Base-by-base conservation (phyloP, 1,284 basidiomycete species). In the Trametes polyzona region DNA sequence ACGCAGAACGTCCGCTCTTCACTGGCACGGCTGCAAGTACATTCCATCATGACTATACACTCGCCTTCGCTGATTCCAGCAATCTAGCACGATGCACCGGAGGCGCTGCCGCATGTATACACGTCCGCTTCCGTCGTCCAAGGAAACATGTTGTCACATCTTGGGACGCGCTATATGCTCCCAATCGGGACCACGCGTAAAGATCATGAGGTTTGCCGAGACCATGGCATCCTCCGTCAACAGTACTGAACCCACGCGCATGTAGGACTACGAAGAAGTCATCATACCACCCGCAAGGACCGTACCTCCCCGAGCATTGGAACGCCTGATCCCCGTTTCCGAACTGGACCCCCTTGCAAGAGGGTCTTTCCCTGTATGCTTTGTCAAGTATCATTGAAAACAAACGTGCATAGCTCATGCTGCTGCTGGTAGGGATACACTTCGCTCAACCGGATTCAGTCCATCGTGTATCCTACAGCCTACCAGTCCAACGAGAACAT, bases 401-500 rank as follows among this genome's bases (percentile, higher is more conserved):
- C 17, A 1, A n/a, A 10, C 23, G 27, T 19, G 10, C 52, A 33
- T n/a, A 7, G 2, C 0, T 6, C 7, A 19, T 19, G 55, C 43
- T 21, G n/a, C n/a, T n/a, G n/a, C n/a, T 32, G 7, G 11, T 3
- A 95, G 87, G 93, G 93, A 24, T 99, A 99, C 70, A 78, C 82
- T 43, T 82, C 87, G 17, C 80, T 99, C 61, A 99, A 99, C 70
- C 84, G 97, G 61, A 91, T 99, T 60, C 97, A 99, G 71, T 96
- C 93, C 7, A 94, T 97, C 54, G 90, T 99, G 12, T 98, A 92
- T 73, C 91, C 93, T 0, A 93, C 93, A 2, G 97, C 96, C 1
- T 98, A 98, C 75, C 80, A 84, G 21, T 92, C 94, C 1, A 98
- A 98, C 65, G 97, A 98, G 74, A 99, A 99, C 69, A 86, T 99